A percentile compares a stretch with the other conserved stretches of the same genome.
phyloP scores from a whole-genome alignment of 371 early-diverging fungal species.

The Batrachochytrium dendrobatidis region DNA sequence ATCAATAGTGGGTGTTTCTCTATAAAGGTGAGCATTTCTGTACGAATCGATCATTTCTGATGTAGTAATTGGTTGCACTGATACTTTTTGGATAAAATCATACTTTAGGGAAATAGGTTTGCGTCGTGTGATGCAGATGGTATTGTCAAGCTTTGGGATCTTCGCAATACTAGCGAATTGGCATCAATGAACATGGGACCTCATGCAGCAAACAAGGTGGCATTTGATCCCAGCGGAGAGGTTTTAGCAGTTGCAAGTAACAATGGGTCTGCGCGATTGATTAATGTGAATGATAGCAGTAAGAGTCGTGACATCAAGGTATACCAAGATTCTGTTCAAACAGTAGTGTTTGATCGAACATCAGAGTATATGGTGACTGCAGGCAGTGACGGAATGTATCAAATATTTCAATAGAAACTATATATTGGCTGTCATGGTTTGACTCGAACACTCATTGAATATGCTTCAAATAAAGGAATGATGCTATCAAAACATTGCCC shows the following conservation, averaged over 20 bases:
- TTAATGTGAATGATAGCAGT: constrained; percentile 10
- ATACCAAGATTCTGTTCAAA: constrained; percentile 31
- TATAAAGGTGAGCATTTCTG: constrained; percentile 16
- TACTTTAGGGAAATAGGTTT: constrained; percentile 30
- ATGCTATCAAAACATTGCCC: no score
- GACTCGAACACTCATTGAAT: no score
- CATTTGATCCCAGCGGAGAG: constrained; percentile 35
- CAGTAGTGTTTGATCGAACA: constrained; percentile 33
- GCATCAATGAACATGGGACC: constrained; percentile 27
- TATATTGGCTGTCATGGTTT: no score
- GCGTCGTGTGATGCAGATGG: constrained; percentile 45
- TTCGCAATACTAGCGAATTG: constrained; percentile 29
- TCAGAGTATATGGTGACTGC: constrained; percentile 37
- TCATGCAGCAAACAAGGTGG: constrained; percentile 32
- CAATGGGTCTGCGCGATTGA: constrained; percentile 28
- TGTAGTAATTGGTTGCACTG: background rate
- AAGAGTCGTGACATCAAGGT: constrained; percentile 16
- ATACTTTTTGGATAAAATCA: background rate
- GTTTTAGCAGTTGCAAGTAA: constrained; percentile 35
- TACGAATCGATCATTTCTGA: background rate
- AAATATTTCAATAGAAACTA: no score
- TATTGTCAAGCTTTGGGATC: constrained; percentile 43
- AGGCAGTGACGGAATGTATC: constrained; percentile 35
- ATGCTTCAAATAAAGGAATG: no score
- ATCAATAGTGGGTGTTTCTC: constrained; percentile 34